phyloP scores from a whole-genome alignment of 1,284 basidiomycete species.

The Leccinum fuscescens region DNA sequence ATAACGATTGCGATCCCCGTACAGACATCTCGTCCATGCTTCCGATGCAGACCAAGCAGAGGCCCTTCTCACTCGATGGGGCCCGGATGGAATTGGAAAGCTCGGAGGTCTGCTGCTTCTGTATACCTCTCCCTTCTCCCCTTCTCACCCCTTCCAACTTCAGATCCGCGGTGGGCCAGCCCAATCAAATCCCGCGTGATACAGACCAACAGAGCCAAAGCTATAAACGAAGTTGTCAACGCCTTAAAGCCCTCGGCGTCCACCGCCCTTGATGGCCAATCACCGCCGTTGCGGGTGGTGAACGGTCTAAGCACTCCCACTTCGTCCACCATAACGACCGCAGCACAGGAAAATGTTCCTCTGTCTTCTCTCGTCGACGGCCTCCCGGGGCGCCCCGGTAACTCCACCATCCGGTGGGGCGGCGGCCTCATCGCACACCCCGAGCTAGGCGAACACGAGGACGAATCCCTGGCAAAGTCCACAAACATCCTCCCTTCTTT shows the following conservation, averaged over 20 bases:
- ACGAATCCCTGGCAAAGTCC: constrained; percentile 35
- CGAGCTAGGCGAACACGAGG: constrained; percentile 60
- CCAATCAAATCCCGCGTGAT: constrained; percentile 86
- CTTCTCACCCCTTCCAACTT: constrained; percentile 18
- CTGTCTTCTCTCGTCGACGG: constrained; percentile 49
- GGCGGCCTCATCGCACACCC: constrained; percentile 59
- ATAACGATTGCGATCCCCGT: constrained; percentile 23
- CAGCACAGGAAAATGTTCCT: constrained; percentile 62
- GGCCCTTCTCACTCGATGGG: constrained; percentile 87
- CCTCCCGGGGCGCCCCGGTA: constrained; percentile 53
- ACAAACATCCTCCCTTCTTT: constrained; percentile 21
- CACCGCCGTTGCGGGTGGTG: constrained; percentile 71
- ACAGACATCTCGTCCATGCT: constrained; percentile 89
- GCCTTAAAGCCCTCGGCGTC: constrained; percentile 59
- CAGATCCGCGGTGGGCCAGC: constrained; percentile 88
- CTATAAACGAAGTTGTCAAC: constrained; percentile 79
- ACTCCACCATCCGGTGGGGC: constrained; percentile 60
- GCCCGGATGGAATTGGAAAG: constrained; percentile 88
- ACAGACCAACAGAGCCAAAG: constrained; percentile 72
- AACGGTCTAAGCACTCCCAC: constrained; percentile 69
- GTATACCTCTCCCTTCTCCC: constrained; percentile 21
- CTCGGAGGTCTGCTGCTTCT: constrained; percentile 69
- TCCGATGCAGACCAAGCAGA: constrained; percentile 91
- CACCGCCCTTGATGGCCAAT: constrained; percentile 40
- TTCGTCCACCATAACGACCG: constrained; percentile 65